Conservation (phyloP, 768 basidiomycete species). For the Psilocybe cubensis region DNA sequence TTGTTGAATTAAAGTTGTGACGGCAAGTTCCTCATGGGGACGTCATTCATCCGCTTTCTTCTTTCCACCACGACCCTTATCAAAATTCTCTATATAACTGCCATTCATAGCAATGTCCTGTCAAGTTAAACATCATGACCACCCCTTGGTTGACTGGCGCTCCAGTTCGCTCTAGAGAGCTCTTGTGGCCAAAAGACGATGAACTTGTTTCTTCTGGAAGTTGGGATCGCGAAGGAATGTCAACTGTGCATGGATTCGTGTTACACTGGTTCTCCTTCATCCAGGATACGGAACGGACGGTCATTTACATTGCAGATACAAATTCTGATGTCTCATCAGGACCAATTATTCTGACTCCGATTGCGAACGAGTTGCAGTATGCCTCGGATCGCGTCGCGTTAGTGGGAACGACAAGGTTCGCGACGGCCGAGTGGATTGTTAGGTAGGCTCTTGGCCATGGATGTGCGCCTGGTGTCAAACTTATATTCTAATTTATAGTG, state of each 20-base stretch:
- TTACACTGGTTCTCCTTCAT: conserved; percentile 14
- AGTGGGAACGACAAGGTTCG: conserved; percentile 9
- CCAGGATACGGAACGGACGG: conserved; percentile 7
- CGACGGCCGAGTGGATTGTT: conserved; percentile 10
- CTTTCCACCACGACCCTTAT: conserved; percentile 3
- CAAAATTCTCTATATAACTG: conserved; percentile 2
- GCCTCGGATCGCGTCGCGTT: conserved; percentile 13
- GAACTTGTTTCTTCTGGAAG: not conserved
- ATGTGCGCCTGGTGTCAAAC: not conserved
- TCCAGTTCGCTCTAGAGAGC: conserved; percentile 1
- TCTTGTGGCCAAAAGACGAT: conserved; percentile 12
- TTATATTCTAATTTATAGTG: conserved; percentile 1
- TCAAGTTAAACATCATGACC: not conserved
- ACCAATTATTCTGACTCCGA: conserved; percentile 2
- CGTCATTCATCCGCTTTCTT: conserved; percentile 1
- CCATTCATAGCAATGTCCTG: conserved; percentile 2
- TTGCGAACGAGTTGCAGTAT: conserved; percentile 10
- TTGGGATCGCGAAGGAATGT: conserved; percentile 19
- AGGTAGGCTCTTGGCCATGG: not conserved
- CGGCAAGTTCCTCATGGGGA: not conserved
- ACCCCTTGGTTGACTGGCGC: not conserved
- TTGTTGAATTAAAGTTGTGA: no score
- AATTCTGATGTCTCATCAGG: not conserved
- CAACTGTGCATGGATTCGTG: conserved; percentile 8
- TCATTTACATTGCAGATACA: conserved; percentile 10